Percentiles rank a stretch among this genome's conserved stretches.
These are phyloP conservation scores for Fraxinus pennsylvanica DNA, from an alignment of 257 asterid genomes.

Conservation along the genomic window DNA sequence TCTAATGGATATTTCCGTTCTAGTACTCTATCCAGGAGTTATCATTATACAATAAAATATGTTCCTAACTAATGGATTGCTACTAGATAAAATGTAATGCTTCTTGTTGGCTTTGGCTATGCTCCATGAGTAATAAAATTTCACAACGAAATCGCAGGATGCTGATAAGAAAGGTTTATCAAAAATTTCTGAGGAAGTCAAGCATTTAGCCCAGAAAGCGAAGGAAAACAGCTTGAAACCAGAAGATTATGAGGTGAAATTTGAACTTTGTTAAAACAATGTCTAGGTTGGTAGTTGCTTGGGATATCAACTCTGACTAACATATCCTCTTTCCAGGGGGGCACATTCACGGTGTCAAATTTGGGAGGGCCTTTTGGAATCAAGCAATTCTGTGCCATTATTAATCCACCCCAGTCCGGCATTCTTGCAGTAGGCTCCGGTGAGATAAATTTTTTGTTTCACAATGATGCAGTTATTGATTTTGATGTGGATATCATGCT, in stretches of 20 bases:
- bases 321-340: constrained; percentile 59
- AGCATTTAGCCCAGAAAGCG: constrained; percentile 78
- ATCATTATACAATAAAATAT: not conserved
- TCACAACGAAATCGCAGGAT: constrained; percentile 49
- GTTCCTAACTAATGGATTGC: no score
- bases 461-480: not conserved
- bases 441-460: constrained; percentile 31
- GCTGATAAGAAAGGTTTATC: constrained; percentile 97
- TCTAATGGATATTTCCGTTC: not conserved
- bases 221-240: constrained; percentile 87
- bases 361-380: constrained; percentile 97
- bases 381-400: constrained; percentile 96
- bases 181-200: constrained; percentile 81
- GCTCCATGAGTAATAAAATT: not conserved
- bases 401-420: constrained; percentile 96
- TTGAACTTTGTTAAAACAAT: not conserved
- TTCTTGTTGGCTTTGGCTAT: not conserved
- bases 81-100: not conserved
- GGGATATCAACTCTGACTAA: constrained; percentile 4
- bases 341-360: constrained; percentile 89
- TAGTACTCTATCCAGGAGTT: not conserved
- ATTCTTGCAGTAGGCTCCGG: constrained; percentile 96
- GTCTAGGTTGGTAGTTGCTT: not conserved
- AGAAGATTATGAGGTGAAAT: constrained; percentile 83
- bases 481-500: constrained; percentile 1